phyloP scores from a whole-genome alignment of 371 early-diverging fungal genomes.

The Dichotomocladium elegans region DNA sequence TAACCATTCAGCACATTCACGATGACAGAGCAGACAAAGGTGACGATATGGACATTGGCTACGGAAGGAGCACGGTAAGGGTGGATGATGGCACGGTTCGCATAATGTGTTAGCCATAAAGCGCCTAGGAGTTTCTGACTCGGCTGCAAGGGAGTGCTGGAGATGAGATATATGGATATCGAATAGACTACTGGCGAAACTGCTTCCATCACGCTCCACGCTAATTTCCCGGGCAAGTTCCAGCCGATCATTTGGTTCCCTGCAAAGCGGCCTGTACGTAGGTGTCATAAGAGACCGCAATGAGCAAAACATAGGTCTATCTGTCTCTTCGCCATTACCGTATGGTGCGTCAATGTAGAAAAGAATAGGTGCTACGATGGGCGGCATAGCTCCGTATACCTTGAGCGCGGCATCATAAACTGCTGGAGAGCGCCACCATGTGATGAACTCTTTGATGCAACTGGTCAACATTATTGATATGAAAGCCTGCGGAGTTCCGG shows the following conservation, averaged over 20 bases:
- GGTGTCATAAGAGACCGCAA: too few relatives aligned
- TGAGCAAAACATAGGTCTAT: too few relatives aligned
- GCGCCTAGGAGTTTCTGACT: conserved; percentile 20
- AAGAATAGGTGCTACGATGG: conserved; percentile 6
- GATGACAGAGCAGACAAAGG: conserved; percentile 12
- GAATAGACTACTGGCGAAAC: conserved; percentile 30
- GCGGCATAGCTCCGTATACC: conserved; percentile 6
- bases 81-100: conserved; percentile 54
- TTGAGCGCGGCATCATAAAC: conserved; percentile 5
- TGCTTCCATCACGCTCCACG: conserved; percentile 41
- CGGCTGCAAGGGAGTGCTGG: conserved; percentile 9
- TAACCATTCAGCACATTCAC: conserved; percentile 64
- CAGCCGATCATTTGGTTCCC: conserved; percentile 6
- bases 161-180: conserved; percentile 4
- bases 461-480: neutral
- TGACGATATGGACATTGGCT: conserved; percentile 39
- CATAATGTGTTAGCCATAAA: conserved; percentile 58
- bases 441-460: neutral
- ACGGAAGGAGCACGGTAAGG: conserved; percentile 48
- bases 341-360: conserved; percentile 19
- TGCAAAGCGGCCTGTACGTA: conserved; percentile 6
- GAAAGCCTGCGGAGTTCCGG: too few relatives aligned
- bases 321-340: too few relatives aligned
- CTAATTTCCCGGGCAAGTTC: conserved; percentile 26
- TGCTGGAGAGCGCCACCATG: conserved; percentile 10